Conservation (phyloP, 163 green algal species). For the Trebouxia gelatinosa region DNA sequence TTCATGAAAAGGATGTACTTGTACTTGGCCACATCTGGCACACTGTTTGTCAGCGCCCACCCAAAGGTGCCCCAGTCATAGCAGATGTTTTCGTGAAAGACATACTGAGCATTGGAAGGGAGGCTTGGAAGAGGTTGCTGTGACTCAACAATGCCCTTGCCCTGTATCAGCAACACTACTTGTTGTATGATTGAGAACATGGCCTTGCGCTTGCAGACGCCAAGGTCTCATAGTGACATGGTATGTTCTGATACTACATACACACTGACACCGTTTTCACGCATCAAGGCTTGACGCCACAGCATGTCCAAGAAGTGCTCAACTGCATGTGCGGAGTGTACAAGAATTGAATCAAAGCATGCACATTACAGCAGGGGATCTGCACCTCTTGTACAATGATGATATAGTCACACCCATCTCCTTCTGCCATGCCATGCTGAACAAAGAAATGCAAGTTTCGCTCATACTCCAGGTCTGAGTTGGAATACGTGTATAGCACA, state of each 20-base stretch:
- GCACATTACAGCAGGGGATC: too few relatives aligned
- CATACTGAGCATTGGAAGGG: constrained; percentile 28
- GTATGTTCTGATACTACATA: too few relatives aligned
- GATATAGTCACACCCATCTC: constrained; percentile 53
- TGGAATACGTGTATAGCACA: constrained; percentile 57
- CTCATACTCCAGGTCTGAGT: constrained; percentile 57
- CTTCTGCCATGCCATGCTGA: constrained; percentile 48
- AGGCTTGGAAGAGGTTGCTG: constrained; percentile 6
- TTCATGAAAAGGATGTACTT: constrained; percentile 56
- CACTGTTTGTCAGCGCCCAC: constrained; percentile 46
- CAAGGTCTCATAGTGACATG: too few relatives aligned
- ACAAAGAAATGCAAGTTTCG: constrained; percentile 58
- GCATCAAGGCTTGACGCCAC: too few relatives aligned
- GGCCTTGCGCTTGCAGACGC: too few relatives aligned
- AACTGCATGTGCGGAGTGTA: too few relatives aligned
- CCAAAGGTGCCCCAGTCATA: constrained; percentile 71
- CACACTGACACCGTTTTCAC: too few relatives aligned
- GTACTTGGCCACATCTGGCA: constrained; percentile 37
- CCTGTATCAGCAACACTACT: too few relatives aligned
- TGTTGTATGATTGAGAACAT: too few relatives aligned
- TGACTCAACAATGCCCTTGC: background rate
- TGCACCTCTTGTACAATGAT: constrained; percentile 56
- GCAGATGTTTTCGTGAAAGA: constrained; percentile 61
- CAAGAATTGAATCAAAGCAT: too few relatives aligned
- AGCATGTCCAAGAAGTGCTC: too few relatives aligned